These are phyloP conservation scores for Ceriops tagal DNA, from an alignment of 345 rosid genomes.

Conservation along the genomic window DNA sequence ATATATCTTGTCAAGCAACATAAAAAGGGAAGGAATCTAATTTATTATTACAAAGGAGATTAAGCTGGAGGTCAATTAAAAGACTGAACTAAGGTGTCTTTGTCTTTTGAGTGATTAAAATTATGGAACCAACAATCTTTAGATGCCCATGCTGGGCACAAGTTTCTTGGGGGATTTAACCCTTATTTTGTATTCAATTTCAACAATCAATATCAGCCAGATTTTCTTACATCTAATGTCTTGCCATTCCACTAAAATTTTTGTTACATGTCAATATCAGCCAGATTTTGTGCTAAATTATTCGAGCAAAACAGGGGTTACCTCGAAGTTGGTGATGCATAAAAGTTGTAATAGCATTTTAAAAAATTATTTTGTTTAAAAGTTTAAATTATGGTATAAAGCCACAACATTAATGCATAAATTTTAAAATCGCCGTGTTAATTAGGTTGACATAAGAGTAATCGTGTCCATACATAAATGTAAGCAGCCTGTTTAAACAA, in stretches of 20 bases:
- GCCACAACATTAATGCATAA: too few relatives aligned
- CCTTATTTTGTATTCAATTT: not conserved
- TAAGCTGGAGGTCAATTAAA: constrained; percentile 16
- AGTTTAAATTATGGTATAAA: too few relatives aligned
- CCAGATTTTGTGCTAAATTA: too few relatives aligned
- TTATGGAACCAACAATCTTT: constrained; percentile 27
- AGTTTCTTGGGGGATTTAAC: constrained; percentile 3
- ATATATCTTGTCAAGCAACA: constrained; percentile 21
- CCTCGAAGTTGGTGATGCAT: too few relatives aligned
- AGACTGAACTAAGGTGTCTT: not conserved
- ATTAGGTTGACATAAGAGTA: too few relatives aligned
- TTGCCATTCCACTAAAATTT: not conserved
- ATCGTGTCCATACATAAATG: too few relatives aligned
- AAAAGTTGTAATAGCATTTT: too few relatives aligned
- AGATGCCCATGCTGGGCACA: constrained; percentile 42
- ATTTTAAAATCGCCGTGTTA: not conserved
- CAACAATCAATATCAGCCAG: not conserved
- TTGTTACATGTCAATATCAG: not conserved
- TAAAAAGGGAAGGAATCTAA: not conserved
- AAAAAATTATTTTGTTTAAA: too few relatives aligned
- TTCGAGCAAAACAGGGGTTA: too few relatives aligned
- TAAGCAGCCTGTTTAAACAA: too few relatives aligned
- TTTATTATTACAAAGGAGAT: not conserved
- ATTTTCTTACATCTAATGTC: too few relatives aligned
- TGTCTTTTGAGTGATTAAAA: constrained; percentile 12